Base-by-base conservation (phyloP, 192 early-diverging fungal species). In the Linnemannia zychae region DNA sequence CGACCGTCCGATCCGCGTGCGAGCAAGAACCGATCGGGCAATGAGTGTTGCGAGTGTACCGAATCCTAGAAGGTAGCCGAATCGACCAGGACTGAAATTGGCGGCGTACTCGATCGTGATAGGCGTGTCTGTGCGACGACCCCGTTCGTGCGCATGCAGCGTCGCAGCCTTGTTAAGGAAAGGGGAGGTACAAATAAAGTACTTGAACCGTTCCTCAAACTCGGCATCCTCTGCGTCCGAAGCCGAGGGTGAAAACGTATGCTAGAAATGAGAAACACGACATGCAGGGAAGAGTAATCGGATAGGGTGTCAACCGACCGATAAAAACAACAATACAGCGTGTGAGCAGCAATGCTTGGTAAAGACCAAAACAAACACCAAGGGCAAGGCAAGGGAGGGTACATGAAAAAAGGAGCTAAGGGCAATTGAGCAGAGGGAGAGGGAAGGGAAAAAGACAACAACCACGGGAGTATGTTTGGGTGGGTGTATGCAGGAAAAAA, bases 121-220 rank as follows among this genome's bases (percentile, higher is more conserved):
- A 37, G 79, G 81, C 4, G 72, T 48, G 50, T 50, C 70, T 65
- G 63, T 83, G 50, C 84, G 88, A 49, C 80, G 79, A 67, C 81
- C 75, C 22, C 84, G 85, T 46, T 89, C 88, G 69, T 89, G 82
- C 31, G 84, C 63, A 36, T 89, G 88, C n/a, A 86, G 49, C 16
- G 89, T 88, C 9, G 80, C 73, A 20, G 44, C 78, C 50, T 90
- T 88, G 67, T 88, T 92, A 4, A 92, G 74, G 31, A 92, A 83
- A 9, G 91, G 89, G 0, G 92, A 92, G 24, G 92, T 92, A 49
- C 89, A 90, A 66, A 92, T 89, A 22, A 91, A 75, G 52, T 92
- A 92, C 66, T 90, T 91, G 81, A 92, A 91, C 3, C 90, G 88
- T 70, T 92, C 92, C 67, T 91, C 90, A 72, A 91, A 92, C 28